phyloP scores from a whole-genome alignment of 257 asterid species.

The Solanum clarkiae region DNA sequence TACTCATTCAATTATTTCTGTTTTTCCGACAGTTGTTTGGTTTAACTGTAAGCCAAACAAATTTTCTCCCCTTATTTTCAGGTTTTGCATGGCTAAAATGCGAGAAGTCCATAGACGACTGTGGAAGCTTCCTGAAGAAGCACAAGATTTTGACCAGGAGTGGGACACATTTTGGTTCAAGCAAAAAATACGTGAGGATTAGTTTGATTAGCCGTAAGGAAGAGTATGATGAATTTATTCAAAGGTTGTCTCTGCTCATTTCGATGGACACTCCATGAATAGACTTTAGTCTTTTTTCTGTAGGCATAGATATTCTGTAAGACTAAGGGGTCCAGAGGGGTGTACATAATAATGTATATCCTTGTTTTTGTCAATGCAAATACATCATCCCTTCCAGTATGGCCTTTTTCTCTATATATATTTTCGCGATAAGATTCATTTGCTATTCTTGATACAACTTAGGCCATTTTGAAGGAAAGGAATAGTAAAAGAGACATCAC shows the following conservation, averaged over 20 bases:
- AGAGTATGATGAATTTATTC: constrained; percentile 38
- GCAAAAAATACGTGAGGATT: constrained; percentile 48
- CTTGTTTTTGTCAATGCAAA: not conserved
- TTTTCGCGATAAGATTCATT: not conserved
- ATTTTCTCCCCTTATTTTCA: not conserved
- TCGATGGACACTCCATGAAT: not conserved
- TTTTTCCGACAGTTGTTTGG: not conserved
- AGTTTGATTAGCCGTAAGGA: constrained; percentile 54
- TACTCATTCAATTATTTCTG: not conserved
- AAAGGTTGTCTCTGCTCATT: constrained; percentile 33
- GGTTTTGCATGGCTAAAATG: constrained; percentile 94
- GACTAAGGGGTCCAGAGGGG: not conserved
- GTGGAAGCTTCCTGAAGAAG: constrained; percentile 46
- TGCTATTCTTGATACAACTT: not conserved
- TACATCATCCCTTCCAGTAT: not conserved
- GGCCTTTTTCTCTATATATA: not conserved
- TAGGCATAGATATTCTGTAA: not conserved
- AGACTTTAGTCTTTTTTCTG: not conserved
- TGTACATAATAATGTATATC: not conserved
- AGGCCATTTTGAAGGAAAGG: not conserved
- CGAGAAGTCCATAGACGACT: constrained; percentile 48
- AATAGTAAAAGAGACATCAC: not conserved
- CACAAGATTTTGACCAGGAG: constrained; percentile 67
- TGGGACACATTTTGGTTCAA: constrained; percentile 65
- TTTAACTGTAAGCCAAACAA: not conserved